Conservation (phyloP, 140 eudicot species). For the Flaveria floridana region DNA sequence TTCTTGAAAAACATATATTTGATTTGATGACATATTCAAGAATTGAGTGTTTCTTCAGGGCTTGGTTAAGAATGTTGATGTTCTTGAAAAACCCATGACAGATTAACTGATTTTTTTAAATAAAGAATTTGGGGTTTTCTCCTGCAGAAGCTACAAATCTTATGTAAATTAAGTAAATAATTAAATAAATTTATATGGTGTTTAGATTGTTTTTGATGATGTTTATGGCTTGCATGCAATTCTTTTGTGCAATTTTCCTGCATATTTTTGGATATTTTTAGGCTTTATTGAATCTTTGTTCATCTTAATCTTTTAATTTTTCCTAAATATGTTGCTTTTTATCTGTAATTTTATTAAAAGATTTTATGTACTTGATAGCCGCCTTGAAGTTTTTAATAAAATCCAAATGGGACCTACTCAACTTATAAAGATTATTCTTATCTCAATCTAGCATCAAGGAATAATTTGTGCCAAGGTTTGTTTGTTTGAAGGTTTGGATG, state of each 20-base stretch:
- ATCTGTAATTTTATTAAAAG: background rate
- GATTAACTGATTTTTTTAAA: background rate
- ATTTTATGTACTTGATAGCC: slow-evolving; percentile 11
- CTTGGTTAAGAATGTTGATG: background rate
- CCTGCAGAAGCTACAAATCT: background rate
- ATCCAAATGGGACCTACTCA: slow-evolving; percentile 32
- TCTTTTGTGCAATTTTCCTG: slow-evolving; percentile 21
- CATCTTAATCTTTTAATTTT: slow-evolving; percentile 16
- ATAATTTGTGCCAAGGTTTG: slow-evolving; percentile 18
- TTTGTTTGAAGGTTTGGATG: slow-evolving; percentile 19
- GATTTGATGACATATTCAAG: background rate
- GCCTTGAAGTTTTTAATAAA: slow-evolving; percentile 30
- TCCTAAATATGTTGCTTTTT: slow-evolving; percentile 21
- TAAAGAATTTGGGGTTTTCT: background rate
- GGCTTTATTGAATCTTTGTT: slow-evolving; percentile 27
- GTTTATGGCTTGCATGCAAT: slow-evolving; percentile 38
- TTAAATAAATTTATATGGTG: background rate
- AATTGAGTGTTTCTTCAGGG: slow-evolving; percentile 15
- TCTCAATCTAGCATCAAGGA: slow-evolving; percentile 30
- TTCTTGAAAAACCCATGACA: background rate
- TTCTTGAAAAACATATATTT: background rate
- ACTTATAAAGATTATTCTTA: slow-evolving; percentile 22
- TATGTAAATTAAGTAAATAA: background rate
- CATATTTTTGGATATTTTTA: slow-evolving; percentile 25
- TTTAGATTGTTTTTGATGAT: slow-evolving; percentile 27